A percentile compares a stretch with the other conserved stretches of the same genome.
phyloP scores from a whole-genome alignment of 106 monocot genomes.

The Ottelia alismoides region DNA sequence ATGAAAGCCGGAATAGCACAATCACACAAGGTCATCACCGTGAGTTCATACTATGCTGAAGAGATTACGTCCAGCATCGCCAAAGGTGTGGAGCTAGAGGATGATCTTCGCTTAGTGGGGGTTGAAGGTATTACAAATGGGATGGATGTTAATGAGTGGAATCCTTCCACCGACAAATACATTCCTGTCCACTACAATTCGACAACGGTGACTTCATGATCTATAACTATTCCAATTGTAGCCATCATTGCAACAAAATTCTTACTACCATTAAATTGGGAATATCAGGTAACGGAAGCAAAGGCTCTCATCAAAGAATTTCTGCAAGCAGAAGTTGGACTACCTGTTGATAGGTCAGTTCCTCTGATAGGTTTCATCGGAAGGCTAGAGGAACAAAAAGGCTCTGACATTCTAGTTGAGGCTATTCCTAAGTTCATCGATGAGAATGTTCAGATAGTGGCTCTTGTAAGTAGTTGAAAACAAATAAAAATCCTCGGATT shows the following conservation, averaged over 20 bases:
- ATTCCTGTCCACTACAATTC: conserved; percentile 59
- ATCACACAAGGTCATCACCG: conserved; percentile 54
- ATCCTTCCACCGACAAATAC: conserved; percentile 70
- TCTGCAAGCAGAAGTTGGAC: conserved; percentile 79
- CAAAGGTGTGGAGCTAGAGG: conserved; percentile 68
- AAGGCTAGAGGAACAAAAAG: conserved; percentile 95
- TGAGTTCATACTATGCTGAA: conserved; percentile 74
- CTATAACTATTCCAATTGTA: too few relatives aligned
- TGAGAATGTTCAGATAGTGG: conserved; percentile 76
- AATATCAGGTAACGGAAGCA: conserved; percentile 59
- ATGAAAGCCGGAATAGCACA: conserved; percentile 79
- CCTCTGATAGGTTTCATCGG: conserved; percentile 81
- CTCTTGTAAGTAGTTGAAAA: conserved; percentile 56
- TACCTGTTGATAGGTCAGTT: conserved; percentile 52
- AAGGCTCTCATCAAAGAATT: conserved; percentile 81
- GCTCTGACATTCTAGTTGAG: conserved; percentile 77
- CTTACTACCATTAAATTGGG: not conserved
- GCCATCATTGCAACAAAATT: not conserved
- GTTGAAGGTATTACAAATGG: conserved; percentile 76
- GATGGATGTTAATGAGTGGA: conserved; percentile 83
- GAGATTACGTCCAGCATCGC: conserved; percentile 54
- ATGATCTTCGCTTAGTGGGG: conserved; percentile 15
- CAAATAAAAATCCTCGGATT: too few relatives aligned
- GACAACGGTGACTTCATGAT: conserved; percentile 66
- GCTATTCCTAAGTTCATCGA: conserved; percentile 66